A percentile compares a stretch with the other conserved stretches of the same genome.
These are phyloP conservation scores for Pelargonium citronellum DNA, from an alignment of 441 rosid species.

Conservation along the genomic window DNA sequence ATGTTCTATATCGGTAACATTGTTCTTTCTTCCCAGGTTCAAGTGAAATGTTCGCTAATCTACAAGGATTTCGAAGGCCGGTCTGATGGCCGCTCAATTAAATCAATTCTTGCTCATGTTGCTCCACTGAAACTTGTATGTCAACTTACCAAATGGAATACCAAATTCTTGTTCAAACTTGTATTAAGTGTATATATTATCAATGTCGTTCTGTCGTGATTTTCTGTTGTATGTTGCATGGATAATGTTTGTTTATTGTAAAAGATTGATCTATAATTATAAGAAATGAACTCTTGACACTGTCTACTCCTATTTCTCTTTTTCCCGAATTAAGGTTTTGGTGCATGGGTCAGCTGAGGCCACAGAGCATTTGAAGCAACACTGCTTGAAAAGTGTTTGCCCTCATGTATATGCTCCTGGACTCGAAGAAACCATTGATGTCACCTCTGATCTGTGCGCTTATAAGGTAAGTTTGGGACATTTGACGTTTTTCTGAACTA, in stretches of 20 bases:
- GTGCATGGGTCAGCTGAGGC: conserved; percentile 96
- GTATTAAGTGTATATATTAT: not conserved
- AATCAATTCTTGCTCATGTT: conserved; percentile 84
- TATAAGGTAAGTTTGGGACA: conserved; percentile 54
- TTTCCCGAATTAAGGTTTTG: conserved; percentile 58
- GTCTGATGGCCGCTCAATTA: conserved; percentile 89
- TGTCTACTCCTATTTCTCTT: conserved; percentile 6
- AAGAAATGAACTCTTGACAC: not conserved
- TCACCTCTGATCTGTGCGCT: conserved; percentile 94
- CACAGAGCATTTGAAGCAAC: conserved; percentile 94
- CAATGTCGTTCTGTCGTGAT: too few relatives aligned
- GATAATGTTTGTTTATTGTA: not conserved
- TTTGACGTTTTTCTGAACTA: conserved; percentile 8
- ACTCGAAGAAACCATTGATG: conserved; percentile 83
- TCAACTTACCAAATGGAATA: not conserved
- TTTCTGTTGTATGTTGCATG: too few relatives aligned
- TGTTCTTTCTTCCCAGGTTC: conserved; percentile 49
- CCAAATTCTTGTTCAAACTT: not conserved
- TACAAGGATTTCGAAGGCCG: conserved; percentile 93
- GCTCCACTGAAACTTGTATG: conserved; percentile 88
- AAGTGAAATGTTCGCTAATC: conserved; percentile 73
- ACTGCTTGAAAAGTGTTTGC: conserved; percentile 73
- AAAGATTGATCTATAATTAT: not conserved
- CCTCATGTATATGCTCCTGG: conserved; percentile 90
- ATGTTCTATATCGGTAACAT: conserved; percentile 19